A percentile compares a stretch with the other conserved stretches of the same genome.
Evolutionary conservation across 2,329 filamentous ascomycete genomes (phyloP).

Genomic region (Curvularia spicifera): DNA sequence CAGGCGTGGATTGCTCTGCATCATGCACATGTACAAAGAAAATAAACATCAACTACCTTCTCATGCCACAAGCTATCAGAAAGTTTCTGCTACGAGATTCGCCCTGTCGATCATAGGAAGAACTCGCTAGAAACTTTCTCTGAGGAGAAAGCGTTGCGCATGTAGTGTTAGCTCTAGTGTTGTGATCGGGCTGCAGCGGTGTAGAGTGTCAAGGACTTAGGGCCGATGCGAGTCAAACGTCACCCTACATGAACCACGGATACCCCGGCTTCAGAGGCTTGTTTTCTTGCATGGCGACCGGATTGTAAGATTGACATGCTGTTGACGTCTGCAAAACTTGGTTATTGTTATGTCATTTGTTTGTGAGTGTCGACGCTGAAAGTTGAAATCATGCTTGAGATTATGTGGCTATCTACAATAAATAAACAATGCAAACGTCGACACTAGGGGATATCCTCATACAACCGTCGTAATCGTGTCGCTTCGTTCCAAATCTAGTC

Average conservation of each 20-base stretch:
- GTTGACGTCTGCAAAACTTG: neutral
- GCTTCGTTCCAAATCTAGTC: neutral
- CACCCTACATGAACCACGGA: constrained; percentile 2
- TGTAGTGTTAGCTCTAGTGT: neutral
- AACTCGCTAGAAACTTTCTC: neutral
- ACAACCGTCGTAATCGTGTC: constrained; percentile 6
- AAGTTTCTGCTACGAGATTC: neutral
- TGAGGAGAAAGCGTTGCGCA: neutral
- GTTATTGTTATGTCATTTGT: neutral
- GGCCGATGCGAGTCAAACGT: constrained; percentile 12
- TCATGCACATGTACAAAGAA: constrained; percentile 12
- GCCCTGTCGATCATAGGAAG: neutral
- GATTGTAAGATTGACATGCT: neutral
- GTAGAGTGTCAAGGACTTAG: neutral
- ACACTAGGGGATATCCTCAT: constrained; percentile 12
- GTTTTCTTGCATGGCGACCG: constrained; percentile 1
- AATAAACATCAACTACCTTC: constrained; percentile 5
- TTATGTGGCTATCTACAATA: constrained; percentile 11
- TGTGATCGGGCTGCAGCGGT: constrained; percentile 1
- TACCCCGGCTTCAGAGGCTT: constrained; percentile 1
- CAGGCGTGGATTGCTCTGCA: neutral
- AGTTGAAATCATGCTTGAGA: neutral
- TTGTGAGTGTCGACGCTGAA: constrained; percentile 1
- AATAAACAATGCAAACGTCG: constrained; percentile 3
- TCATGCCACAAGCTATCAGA: neutral